Evolutionary conservation across 495 filamentous ascomycete species (phyloP).

Genomic region (Aspergillus baeticus): DNA sequence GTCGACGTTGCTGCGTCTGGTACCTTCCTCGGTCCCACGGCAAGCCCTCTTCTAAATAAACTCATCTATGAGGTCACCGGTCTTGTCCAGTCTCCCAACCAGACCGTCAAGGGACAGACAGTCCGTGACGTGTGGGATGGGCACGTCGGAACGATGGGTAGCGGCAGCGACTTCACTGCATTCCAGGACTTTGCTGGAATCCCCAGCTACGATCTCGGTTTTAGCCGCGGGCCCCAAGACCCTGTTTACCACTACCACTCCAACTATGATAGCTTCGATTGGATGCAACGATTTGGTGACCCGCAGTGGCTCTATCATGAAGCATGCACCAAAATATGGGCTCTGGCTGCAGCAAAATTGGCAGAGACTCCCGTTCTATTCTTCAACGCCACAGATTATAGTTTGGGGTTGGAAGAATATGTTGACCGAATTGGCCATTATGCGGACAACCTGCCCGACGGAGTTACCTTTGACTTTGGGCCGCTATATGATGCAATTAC

Average conservation of each 20-base stretch:
- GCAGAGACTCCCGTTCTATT: slow-evolving; percentile 47
- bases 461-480: slow-evolving; percentile 39
- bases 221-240: slow-evolving; percentile 36
- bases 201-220: slow-evolving; percentile 62
- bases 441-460: slow-evolving; percentile 30
- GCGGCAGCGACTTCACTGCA: slow-evolving; percentile 72
- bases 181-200: slow-evolving; percentile 75
- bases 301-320: slow-evolving; percentile 60
- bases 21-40: slow-evolving; percentile 42
- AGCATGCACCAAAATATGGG: slow-evolving; percentile 58
- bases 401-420: slow-evolving; percentile 43
- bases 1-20: slow-evolving; percentile 64
- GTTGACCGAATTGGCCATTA: slow-evolving; percentile 53
- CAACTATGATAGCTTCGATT: slow-evolving; percentile 73
- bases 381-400: slow-evolving; percentile 50
- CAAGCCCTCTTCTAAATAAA: slow-evolving; percentile 75
- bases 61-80: slow-evolving; percentile 68
- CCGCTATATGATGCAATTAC: slow-evolving; percentile 47
- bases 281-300: slow-evolving; percentile 73
- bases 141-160: slow-evolving; percentile 65
- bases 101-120: slow-evolving; percentile 62
- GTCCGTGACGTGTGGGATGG: slow-evolving; percentile 61
- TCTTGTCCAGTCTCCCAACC: slow-evolving; percentile 76
- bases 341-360: slow-evolving; percentile 45
- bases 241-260: slow-evolving; percentile 76